Conservation (phyloP, 1,284 basidiomycete genomes). For the Leccinum solheimii region DNA sequence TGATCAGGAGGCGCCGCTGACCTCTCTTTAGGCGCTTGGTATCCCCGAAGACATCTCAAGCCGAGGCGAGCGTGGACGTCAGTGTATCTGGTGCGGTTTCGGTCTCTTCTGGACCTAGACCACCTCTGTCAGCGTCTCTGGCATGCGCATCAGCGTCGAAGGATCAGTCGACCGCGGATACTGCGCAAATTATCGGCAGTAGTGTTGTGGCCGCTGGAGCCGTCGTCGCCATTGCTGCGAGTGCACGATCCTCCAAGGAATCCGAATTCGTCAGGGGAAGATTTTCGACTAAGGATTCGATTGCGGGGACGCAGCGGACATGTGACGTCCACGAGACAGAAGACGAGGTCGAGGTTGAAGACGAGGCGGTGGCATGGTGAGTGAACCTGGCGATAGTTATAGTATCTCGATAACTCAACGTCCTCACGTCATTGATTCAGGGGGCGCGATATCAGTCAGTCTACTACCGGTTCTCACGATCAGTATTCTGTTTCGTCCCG, state of each 20-base stretch:
- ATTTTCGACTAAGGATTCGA: not conserved
- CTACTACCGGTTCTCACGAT: not conserved
- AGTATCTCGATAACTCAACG: not conserved
- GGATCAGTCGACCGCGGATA: not conserved
- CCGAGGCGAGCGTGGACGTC: not conserved
- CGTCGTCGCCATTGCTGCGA: not conserved
- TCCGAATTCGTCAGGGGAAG: not conserved
- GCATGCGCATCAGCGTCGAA: not conserved
- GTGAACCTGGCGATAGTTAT: not conserved
- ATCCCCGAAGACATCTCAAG: not conserved
- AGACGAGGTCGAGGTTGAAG: not conserved
- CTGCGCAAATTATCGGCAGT: not conserved
- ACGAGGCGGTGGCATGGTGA: constrained; percentile 7
- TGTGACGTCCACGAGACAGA: not conserved
- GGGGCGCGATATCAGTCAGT: not conserved
- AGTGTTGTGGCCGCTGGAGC: not conserved
- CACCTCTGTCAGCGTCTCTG: not conserved
- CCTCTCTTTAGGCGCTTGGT: constrained; percentile 3
- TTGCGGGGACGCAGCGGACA: not conserved
- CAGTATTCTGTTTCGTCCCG: not conserved
- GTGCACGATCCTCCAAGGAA: not conserved
- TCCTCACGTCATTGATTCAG: constrained; percentile 5
- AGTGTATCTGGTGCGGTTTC: not conserved
- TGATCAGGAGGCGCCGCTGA: not conserved
- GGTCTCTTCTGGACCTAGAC: no score